These are phyloP conservation scores for Phytophthora chlamydospora DNA, from an alignment of 352 stramenopile species.

Conservation along the genomic window DNA sequence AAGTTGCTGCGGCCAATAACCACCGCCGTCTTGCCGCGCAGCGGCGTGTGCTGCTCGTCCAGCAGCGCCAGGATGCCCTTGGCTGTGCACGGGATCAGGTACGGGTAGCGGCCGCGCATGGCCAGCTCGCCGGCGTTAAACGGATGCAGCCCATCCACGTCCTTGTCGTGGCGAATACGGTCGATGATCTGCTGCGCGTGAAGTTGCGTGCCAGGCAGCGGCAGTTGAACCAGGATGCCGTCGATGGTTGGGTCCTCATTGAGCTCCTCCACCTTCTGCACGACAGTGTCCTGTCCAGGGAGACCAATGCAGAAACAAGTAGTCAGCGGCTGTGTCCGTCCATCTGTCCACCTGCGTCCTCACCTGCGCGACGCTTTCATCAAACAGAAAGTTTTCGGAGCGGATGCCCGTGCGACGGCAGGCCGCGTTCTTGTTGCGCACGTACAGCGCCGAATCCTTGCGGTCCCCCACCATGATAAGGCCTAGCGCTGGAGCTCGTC, in stretches of 20 bases:
- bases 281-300: slow-evolving; percentile 48
- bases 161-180: slow-evolving; percentile 94
- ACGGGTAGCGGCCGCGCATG: slow-evolving; percentile 85
- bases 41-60: slow-evolving; percentile 81
- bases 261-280: slow-evolving; percentile 75
- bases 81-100: slow-evolving; percentile 97
- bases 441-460: slow-evolving; percentile 97
- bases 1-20: slow-evolving; percentile 98
- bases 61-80: slow-evolving; percentile 97
- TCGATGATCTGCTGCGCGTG: slow-evolving; percentile 94
- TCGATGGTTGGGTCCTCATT: slow-evolving; percentile 81
- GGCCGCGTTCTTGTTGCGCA: slow-evolving; percentile 98
- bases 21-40: slow-evolving; percentile 95
- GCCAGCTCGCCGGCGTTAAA: slow-evolving; percentile 95
- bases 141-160: slow-evolving; percentile 99
- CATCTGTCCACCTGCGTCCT: neutral
- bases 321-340: neutral
- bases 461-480: slow-evolving; percentile 98
- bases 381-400: slow-evolving; percentile 89
- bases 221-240: slow-evolving; percentile 91
- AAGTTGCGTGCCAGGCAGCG: slow-evolving; percentile 92
- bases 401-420: slow-evolving; percentile 94
- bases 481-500: slow-evolving; percentile 92
- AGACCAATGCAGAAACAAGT: neutral
- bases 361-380: slow-evolving; percentile 68